These are phyloP conservation scores for Eleusine coracana DNA, from an alignment of 176 grass and related monocot species.

Conservation along the genomic window DNA sequence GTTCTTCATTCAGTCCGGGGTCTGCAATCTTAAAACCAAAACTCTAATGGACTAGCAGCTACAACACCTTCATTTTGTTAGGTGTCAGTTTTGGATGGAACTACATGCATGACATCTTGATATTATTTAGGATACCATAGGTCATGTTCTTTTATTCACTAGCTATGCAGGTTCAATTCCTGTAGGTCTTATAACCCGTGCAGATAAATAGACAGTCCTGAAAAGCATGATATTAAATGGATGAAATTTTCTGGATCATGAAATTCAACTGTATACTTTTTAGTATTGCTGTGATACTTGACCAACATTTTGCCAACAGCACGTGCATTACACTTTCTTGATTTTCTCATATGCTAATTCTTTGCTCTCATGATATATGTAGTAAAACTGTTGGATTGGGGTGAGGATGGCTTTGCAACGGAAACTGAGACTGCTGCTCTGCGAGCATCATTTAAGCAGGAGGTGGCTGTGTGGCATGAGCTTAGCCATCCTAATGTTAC, in stretches of 20 bases:
- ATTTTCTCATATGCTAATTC: background rate
- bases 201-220: background rate
- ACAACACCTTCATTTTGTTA: background rate
- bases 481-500: conserved; percentile 75
- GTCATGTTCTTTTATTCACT: background rate
- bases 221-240: background rate
- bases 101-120: background rate
- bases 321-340: background rate
- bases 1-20: background rate
- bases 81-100: background rate
- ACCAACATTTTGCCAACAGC: background rate
- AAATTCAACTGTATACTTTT: conserved; percentile 6
- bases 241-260: background rate
- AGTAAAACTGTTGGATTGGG: conserved; percentile 88
- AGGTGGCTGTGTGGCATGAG: conserved; percentile 80
- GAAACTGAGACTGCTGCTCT: conserved; percentile 54
- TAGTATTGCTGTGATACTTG: background rate
- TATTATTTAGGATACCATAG: background rate
- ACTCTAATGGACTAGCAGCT: background rate
- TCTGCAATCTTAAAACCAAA: background rate
- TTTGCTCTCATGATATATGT: conserved; percentile 6
- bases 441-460: conserved; percentile 62
- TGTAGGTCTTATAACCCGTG: background rate
- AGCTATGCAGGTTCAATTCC: background rate
- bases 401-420: conserved; percentile 59